phyloP scores from a whole-genome alignment of 352 stramenopile genomes.

The Pythium dissotocum region DNA sequence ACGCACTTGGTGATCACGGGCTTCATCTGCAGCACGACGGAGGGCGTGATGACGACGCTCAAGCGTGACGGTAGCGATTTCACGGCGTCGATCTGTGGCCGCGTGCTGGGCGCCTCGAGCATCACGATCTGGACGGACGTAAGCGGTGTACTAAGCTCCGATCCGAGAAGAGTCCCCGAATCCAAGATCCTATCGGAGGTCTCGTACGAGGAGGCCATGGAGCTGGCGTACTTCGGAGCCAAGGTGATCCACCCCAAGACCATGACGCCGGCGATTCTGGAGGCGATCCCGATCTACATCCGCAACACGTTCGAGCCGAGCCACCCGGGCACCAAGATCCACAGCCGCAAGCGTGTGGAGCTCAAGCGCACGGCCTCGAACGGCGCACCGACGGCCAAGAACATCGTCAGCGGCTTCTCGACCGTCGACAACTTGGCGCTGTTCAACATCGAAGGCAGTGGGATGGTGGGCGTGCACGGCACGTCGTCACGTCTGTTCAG shows the following conservation, averaged over 20 bases:
- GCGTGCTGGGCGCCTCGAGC: conserved; percentile 86
- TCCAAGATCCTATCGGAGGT: conserved; percentile 90
- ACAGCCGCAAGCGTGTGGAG: conserved; percentile 55
- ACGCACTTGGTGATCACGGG: conserved; percentile 95
- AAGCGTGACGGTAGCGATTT: conserved; percentile 97
- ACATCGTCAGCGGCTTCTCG: conserved; percentile 88
- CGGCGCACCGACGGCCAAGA: conserved; percentile 51
- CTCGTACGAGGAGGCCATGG: conserved; percentile 98
- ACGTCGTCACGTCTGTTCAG: conserved; percentile 93
- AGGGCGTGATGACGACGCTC: conserved; percentile 96
- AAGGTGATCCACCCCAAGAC: conserved; percentile 98
- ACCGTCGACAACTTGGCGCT: conserved; percentile 94
- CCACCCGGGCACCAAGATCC: conserved; percentile 82
- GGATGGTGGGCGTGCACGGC: conserved; percentile 94
- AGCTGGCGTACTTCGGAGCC: conserved; percentile 97
- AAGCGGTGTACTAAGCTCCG: conserved; percentile 93
- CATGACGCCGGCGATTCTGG: conserved; percentile 89
- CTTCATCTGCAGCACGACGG: conserved; percentile 94
- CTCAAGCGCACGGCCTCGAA: conserved; percentile 66
- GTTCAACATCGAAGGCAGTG: conserved; percentile 95
- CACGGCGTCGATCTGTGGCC: conserved; percentile 96
- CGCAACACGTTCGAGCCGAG: conserved; percentile 95
- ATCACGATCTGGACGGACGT: conserved; percentile 99
- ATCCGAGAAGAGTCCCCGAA: conserved; percentile 93
- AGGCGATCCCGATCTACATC: conserved; percentile 97